Evolutionary conservation across 306 rosid genomes (phyloP).

Genomic region (Trifolium pratense): DNA sequence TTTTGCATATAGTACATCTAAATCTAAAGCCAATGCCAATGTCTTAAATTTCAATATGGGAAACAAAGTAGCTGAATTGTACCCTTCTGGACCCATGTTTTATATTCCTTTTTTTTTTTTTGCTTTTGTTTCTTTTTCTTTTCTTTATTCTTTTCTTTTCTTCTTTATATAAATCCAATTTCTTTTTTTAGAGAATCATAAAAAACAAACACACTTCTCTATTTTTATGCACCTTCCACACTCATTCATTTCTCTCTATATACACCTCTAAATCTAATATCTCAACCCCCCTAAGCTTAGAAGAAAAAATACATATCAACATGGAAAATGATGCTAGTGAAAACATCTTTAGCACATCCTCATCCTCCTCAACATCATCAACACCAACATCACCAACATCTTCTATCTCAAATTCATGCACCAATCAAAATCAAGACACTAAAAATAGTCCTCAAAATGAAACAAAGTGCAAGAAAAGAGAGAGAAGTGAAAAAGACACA

Average conservation of each 20-base stretch:
- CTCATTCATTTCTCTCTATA: constrained; percentile 43
- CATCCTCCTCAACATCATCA: constrained; percentile 22
- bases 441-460: constrained; percentile 30
- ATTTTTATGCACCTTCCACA: constrained; percentile 46
- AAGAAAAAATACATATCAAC: constrained; percentile 53
- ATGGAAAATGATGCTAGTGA: constrained; percentile 63
- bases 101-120: constrained; percentile 36
- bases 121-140: constrained; percentile 18
- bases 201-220: constrained; percentile 47
- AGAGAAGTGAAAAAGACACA: constrained; percentile 40
- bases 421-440: constrained; percentile 12
- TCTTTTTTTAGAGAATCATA: constrained; percentile 44
- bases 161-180: constrained; percentile 43
- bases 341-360: constrained; percentile 39
- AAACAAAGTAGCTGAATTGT: constrained; percentile 66
- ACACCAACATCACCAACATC: constrained; percentile 15
- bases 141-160: constrained; percentile 38
- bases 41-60: constrained; percentile 65
- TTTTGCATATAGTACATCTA: background rate
- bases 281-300: constrained; percentile 28
- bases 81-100: constrained; percentile 53
- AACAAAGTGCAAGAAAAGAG: constrained; percentile 49
- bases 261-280: constrained; percentile 32
- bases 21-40: constrained; percentile 29
- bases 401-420: constrained; percentile 34